Conservation (phyloP, 1,284 basidiomycete genomes). For the Ceraceosorus guamensis region DNA sequence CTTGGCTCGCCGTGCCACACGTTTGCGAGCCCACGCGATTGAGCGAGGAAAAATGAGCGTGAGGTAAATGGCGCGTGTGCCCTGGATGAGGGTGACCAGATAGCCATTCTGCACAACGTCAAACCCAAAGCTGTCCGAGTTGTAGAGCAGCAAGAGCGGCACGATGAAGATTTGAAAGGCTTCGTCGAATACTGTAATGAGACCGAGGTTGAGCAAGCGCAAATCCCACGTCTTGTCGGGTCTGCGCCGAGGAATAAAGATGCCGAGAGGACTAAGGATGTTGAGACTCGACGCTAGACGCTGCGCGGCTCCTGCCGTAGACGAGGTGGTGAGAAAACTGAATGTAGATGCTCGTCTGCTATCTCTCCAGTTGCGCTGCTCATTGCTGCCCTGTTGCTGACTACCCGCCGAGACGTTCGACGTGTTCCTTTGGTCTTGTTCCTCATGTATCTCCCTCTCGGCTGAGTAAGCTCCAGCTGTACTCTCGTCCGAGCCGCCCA, state of each 20-base stretch:
- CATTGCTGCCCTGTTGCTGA: constrained; percentile 1
- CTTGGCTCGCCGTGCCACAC: constrained; percentile 1
- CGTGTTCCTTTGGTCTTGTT: constrained; percentile 2
- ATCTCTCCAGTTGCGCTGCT: not conserved
- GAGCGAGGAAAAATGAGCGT: constrained; percentile 34
- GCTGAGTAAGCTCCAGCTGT: not conserved
- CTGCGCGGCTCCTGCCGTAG: not conserved
- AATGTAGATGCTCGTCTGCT: constrained; percentile 1
- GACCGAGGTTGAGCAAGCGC: constrained; percentile 28
- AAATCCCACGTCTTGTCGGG: constrained; percentile 16
- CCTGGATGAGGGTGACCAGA: constrained; percentile 32
- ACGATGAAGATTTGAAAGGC: constrained; percentile 40
- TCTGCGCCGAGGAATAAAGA: constrained; percentile 20
- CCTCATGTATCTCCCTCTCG: not conserved
- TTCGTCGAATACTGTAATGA: constrained; percentile 34
- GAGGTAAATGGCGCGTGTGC: constrained; percentile 28
- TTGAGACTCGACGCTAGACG: constrained; percentile 15
- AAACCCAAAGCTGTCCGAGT: constrained; percentile 33
- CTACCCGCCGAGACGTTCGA: not conserved
- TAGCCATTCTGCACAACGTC: constrained; percentile 40
- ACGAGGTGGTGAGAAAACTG: not conserved
- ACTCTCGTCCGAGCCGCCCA: constrained; percentile 12
- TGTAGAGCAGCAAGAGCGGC: constrained; percentile 37
- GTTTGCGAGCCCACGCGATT: constrained; percentile 16
- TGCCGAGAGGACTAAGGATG: constrained; percentile 28